Evolutionary conservation across 805 yeast species (phyloP), one percentile per base, ranked within the genome.

Genomic region (Candida koratica): DNA sequence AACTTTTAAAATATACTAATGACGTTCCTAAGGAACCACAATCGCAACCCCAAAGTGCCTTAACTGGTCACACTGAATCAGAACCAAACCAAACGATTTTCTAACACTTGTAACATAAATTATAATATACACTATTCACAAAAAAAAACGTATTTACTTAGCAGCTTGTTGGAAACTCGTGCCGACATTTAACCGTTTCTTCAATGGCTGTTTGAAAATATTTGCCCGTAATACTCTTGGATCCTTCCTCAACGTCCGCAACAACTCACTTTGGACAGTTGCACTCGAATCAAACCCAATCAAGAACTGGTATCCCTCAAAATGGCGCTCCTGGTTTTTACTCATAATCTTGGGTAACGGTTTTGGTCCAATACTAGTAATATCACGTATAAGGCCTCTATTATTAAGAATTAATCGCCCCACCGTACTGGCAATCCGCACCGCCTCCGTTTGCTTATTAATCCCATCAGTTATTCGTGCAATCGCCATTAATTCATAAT

Each of bases 361-460:
- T 43, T 76, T 76, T 27, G 79, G 74, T 1, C 96, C 97, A 56
- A 89, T 62, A 44, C 88, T 83, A 34, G 82, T 75, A 30, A 90
- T 76, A 42, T 77, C 80, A 56, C 97, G 75, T 25, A 90, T 79
- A n/a, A 90, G 90, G 34, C 98, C 98, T 71, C 96, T 86, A 61
- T 90, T 89, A 42, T 79, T 77, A 40, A 93, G 73, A 18, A 90
- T 76, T 54, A 87, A 68, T 55, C 78, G 82, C 7, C 97, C 97
- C 18, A 89, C 71, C 1, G 94, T 86, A 11, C 66, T 55, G n/a
- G 64, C 69, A 39, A 67, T 65, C 46, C 61, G 64, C 13, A 51
- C 54, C 9, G 72, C 71, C 40, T 67, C 71, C 39, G 57, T 62
- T 43, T 56, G 61, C 34, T 62, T 53, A 40, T 56, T 50, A n/a